These are phyloP conservation scores for Loxodes magnus DNA, from an alignment of 73 alveolate genomes.

Conservation along the genomic window DNA sequence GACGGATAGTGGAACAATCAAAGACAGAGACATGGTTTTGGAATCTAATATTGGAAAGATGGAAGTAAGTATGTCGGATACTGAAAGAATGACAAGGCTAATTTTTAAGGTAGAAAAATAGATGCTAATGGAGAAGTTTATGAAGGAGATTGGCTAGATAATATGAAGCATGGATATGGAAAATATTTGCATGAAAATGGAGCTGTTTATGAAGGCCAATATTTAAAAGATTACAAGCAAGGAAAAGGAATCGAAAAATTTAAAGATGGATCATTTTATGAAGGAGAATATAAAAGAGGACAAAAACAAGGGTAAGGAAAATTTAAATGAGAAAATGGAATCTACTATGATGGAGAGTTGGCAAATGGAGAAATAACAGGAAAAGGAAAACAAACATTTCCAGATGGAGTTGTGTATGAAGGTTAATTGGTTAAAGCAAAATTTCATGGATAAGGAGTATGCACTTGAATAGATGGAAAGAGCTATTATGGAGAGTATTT, in stretches of 20 bases:
- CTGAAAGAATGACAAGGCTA: conserved; percentile 77
- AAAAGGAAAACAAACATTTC: conserved; percentile 14
- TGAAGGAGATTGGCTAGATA: conserved; percentile 92
- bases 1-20: no score
- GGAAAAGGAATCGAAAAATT: conserved; percentile 73
- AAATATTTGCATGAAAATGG: conserved; percentile 72
- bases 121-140: conserved; percentile 91
- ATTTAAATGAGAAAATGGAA: conserved; percentile 20
- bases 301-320: conserved; percentile 15
- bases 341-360: conserved; percentile 11
- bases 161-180: conserved; percentile 83
- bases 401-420: conserved; percentile 10
- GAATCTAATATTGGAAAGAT: conserved; percentile 76
- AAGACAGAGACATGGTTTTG: conserved; percentile 56
- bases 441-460: conserved; percentile 17
- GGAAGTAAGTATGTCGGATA: conserved; percentile 96
- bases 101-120: conserved; percentile 90
- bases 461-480: conserved; percentile 24
- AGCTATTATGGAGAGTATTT: conserved; percentile 14
- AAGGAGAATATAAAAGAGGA: conserved; percentile 18
- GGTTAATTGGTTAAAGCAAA: conserved; percentile 16
- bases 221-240: conserved; percentile 80
- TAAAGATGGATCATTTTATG: conserved; percentile 45
- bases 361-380: conserved; percentile 7
- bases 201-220: conserved; percentile 77